A percentile compares a stretch with the other conserved stretches of the same genome.
phyloP scores from a whole-genome alignment of 495 filamentous ascomycete genomes.

The Lophium mytilinum region DNA sequence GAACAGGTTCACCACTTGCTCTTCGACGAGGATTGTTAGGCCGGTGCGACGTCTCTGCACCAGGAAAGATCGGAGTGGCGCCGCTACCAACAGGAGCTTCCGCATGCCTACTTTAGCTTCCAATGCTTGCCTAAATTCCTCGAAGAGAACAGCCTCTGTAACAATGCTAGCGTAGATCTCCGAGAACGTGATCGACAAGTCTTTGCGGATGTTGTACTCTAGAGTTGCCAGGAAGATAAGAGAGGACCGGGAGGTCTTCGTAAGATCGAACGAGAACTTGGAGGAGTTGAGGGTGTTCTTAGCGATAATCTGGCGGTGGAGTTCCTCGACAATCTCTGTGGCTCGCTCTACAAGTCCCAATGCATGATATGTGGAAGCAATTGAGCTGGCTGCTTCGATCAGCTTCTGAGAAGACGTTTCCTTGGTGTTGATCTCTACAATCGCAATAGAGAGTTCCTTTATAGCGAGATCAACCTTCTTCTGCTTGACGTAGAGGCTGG shows the following conservation, averaged over 20 bases:
- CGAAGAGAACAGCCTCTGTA: slow-evolving; percentile 8
- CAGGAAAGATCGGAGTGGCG: slow-evolving; percentile 13
- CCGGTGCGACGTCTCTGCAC: background rate
- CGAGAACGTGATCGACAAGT: slow-evolving; percentile 9
- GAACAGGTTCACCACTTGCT: slow-evolving; percentile 9
- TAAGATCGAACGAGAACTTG: slow-evolving; percentile 15
- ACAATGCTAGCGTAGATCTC: slow-evolving; percentile 13
- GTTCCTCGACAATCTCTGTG: slow-evolving; percentile 3
- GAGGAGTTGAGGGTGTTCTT: slow-evolving; percentile 6
- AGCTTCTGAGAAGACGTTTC: slow-evolving; percentile 12
- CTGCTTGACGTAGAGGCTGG: slow-evolving; percentile 7
- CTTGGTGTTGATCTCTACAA: slow-evolving; percentile 3
- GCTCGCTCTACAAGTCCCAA: background rate
- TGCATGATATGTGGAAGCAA: slow-evolving; percentile 2
- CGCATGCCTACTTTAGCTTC: slow-evolving; percentile 1
- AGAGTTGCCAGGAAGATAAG: slow-evolving; percentile 16
- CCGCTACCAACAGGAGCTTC: slow-evolving; percentile 10
- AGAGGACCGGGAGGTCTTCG: slow-evolving; percentile 3
- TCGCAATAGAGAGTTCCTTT: slow-evolving; percentile 7
- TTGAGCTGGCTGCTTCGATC: slow-evolving; percentile 6
- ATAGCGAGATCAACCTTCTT: slow-evolving; percentile 13
- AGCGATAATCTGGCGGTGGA: slow-evolving; percentile 13
- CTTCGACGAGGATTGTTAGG: slow-evolving; percentile 6
- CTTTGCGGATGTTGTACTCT: slow-evolving; percentile 11
- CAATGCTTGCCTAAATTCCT: slow-evolving; percentile 5